These are phyloP conservation scores for Arxiozyma heterogenica DNA, from an alignment of 1,139 yeast genomes.

Conservation along the genomic window DNA sequence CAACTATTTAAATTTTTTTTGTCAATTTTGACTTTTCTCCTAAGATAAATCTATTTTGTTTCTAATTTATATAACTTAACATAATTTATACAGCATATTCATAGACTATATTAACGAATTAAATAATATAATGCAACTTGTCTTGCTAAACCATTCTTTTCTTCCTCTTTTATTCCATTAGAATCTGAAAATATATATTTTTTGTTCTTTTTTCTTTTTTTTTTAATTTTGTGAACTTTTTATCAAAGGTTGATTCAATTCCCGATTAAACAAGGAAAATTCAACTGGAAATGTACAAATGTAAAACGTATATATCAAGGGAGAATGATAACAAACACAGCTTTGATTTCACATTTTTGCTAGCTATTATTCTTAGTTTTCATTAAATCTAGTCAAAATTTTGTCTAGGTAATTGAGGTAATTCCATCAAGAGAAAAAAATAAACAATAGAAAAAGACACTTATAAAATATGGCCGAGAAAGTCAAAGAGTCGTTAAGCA, in stretches of 20 bases:
- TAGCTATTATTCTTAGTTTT: no score
- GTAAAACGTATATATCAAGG: no score
- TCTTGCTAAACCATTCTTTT: background rate
- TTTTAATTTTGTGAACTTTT: no score
- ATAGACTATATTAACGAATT: background rate
- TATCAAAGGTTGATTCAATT: background rate
- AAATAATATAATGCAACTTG: background rate
- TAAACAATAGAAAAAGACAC: background rate
- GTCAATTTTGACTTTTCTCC: background rate
- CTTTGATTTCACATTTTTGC: background rate
- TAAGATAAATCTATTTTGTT: background rate
- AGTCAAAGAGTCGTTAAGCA: constrained; percentile 17
- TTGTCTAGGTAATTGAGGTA: background rate
- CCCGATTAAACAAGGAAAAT: background rate
- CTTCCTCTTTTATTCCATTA: background rate
- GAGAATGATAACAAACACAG: background rate
- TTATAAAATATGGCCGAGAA: background rate
- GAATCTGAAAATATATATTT: background rate
- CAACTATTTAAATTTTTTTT: background rate
- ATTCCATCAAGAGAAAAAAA: background rate
- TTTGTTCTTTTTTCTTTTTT: no score
- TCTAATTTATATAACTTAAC: background rate
- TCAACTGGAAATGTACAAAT: background rate
- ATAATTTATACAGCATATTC: background rate
- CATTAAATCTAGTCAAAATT: no score